A percentile compares a stretch with the other conserved stretches of the same genome.
Evolutionary conservation across 2,329 filamentous ascomycete species (phyloP).

Genomic region (Phyllosticta citrichinensis): DNA sequence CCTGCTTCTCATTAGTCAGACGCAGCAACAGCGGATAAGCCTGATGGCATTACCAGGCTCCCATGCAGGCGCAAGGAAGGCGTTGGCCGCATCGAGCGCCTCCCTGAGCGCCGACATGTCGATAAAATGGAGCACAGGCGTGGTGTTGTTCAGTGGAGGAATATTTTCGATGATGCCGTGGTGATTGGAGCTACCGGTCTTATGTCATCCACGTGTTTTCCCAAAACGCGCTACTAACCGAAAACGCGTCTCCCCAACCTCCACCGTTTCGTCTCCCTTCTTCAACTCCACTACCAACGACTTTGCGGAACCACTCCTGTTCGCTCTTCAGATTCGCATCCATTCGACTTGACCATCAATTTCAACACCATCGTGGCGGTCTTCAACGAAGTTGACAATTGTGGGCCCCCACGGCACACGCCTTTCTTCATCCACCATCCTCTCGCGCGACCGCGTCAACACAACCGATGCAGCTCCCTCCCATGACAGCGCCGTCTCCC

Average conservation of each 20-base stretch:
- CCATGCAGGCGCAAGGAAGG: constrained; percentile 2
- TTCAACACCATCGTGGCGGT: background rate
- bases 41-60: constrained; percentile 2
- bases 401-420: constrained; percentile 17
- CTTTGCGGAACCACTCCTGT: background rate
- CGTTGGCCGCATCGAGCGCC: constrained; percentile 21
- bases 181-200: background rate
- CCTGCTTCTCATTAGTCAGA: constrained; percentile 4
- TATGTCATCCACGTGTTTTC: constrained; percentile 5
- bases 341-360: background rate
- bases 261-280: background rate
- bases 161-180: background rate
- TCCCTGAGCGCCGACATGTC: constrained; percentile 17
- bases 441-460: constrained; percentile 22
- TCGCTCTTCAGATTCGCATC: background rate
- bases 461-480: constrained; percentile 54
- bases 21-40: background rate
- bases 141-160: background rate
- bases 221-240: constrained; percentile 11
- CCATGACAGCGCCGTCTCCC: constrained; percentile 63
- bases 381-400: constrained; percentile 21
- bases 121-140: background rate
- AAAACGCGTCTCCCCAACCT: constrained; percentile 7
- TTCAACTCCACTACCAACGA: constrained; percentile 6
- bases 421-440: constrained; percentile 16